phyloP scores from a whole-genome alignment of 2,329 filamentous ascomycete species.

The Pseudopithomyces chartarum region DNA sequence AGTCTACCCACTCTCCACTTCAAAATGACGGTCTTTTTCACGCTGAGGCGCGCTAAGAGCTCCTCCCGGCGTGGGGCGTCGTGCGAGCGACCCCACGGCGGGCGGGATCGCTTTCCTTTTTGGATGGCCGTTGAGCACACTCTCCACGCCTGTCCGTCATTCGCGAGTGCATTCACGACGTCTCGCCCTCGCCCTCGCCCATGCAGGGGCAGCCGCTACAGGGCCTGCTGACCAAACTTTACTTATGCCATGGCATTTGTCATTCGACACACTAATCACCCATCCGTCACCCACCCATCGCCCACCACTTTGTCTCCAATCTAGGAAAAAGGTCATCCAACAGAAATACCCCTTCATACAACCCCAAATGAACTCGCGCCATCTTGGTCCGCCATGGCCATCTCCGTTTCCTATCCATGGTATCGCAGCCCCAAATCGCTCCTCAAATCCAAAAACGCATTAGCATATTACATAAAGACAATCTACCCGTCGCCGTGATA shows the following conservation, averaged over 20 bases:
- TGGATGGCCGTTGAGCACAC: conserved; percentile 17
- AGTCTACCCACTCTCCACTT: conserved; percentile 34
- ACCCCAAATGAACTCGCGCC: no score
- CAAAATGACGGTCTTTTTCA: conserved; percentile 35
- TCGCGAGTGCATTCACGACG: not conserved
- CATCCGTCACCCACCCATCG: no score
- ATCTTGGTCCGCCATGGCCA: no score
- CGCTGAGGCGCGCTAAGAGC: conserved; percentile 32
- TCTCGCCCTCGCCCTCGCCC: not conserved
- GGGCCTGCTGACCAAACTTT: not conserved
- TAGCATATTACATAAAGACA: not conserved
- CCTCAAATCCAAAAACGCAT: not conserved
- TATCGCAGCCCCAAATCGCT: not conserved
- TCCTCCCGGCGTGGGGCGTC: conserved; percentile 5
- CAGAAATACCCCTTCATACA: no score
- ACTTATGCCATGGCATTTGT: not conserved
- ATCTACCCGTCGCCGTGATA: not conserved
- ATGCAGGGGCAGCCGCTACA: not conserved
- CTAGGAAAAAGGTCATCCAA: no score
- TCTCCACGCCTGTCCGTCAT: not conserved
- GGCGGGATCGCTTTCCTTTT: conserved; percentile 22
- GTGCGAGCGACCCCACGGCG: not conserved
- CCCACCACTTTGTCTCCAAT: no score
- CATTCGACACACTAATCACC: not conserved
- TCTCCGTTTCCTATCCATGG: not conserved